These are phyloP conservation scores for Volvariella surrecta DNA, from an alignment of 1,284 basidiomycete genomes.

Conservation along the genomic window DNA sequence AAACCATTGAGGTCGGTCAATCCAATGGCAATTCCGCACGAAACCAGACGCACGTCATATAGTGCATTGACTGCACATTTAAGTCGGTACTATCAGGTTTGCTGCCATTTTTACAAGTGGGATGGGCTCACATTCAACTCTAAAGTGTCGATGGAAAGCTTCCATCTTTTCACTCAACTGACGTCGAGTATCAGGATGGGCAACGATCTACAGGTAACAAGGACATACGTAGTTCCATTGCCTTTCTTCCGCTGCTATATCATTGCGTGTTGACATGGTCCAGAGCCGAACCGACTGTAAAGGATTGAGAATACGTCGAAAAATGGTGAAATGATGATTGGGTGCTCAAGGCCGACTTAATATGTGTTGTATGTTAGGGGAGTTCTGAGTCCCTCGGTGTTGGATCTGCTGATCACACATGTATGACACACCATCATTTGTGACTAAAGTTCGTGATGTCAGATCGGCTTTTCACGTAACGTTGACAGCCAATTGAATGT, in stretches of 20 bases:
- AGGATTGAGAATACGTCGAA: too few relatives aligned
- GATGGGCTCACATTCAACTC: conserved; percentile 15
- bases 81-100: not conserved
- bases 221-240: conserved; percentile 21
- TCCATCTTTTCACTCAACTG: conserved; percentile 15
- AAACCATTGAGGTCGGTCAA: not conserved
- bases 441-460: too few relatives aligned
- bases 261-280: not conserved
- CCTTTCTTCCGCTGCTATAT: conserved; percentile 14
- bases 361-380: too few relatives aligned
- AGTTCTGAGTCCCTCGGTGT: too few relatives aligned
- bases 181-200: not conserved
- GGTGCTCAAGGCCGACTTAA: too few relatives aligned
- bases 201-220: not conserved
- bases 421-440: too few relatives aligned
- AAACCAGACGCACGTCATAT: conserved; percentile 19
- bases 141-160: conserved; percentile 17
- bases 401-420: too few relatives aligned
- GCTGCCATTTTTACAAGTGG: conserved; percentile 1
- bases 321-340: too few relatives aligned
- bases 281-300: too few relatives aligned
- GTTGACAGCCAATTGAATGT: too few relatives aligned
- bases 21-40: not conserved
- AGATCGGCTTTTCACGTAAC: too few relatives aligned
- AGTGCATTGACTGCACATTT: conserved; percentile 24